Evolutionary conservation across 139 green algal species (phyloP).

Genomic region (Auxenochlorella pyrenoidosa): DNA sequence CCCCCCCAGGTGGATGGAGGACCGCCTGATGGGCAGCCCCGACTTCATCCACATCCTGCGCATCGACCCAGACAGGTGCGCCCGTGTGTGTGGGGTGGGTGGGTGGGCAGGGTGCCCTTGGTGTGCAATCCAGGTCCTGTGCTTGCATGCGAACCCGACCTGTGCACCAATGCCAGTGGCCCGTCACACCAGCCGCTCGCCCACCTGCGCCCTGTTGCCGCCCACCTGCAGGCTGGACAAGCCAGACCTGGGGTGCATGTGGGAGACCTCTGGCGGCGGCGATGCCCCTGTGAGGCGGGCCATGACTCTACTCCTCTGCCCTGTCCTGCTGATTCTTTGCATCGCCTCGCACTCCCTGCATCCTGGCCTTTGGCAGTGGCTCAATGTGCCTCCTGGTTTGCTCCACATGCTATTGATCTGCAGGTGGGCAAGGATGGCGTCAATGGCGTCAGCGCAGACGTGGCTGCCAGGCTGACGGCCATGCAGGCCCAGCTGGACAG

Average conservation of each 20-base stretch:
- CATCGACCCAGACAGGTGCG: slow-evolving; percentile 26
- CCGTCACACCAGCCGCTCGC: not conserved
- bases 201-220: too few species aligned
- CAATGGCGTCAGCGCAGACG: not conserved
- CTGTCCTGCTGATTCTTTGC: too few species aligned
- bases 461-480: slow-evolving; percentile 8
- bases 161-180: too few species aligned
- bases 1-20: slow-evolving; percentile 3
- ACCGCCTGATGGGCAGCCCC: slow-evolving; percentile 12
- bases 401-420: too few species aligned
- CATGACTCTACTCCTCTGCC: too few species aligned
- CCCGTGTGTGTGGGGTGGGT: not conserved
- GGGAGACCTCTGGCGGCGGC: not conserved
- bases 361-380: too few species aligned
- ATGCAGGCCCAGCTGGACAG: slow-evolving; percentile 29
- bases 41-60: slow-evolving; percentile 53
- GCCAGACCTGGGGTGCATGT: slow-evolving; percentile 17
- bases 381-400: too few species aligned
- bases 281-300: not conserved
- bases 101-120: too few species aligned
- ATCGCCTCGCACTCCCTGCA: too few species aligned
- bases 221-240: slow-evolving; percentile 20
- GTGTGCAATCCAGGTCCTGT: too few species aligned
- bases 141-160: too few species aligned
- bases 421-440: not conserved